Evolutionary conservation across 2,329 filamentous ascomycete species (phyloP), one percentile per base, ranked within the genome.

Genomic region (Pyrenophora seminiperda): DNA sequence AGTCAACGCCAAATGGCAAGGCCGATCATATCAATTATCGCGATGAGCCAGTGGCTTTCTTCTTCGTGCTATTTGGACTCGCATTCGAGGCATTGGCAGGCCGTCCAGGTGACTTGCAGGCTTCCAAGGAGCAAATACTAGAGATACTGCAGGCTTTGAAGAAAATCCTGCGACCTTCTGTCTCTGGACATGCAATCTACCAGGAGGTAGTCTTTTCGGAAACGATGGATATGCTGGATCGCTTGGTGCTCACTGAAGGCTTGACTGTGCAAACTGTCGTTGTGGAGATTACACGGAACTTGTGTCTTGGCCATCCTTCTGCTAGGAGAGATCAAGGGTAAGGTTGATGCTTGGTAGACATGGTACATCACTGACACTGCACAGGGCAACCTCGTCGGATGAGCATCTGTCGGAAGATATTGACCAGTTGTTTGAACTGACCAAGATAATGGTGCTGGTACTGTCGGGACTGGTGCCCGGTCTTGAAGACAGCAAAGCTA

Each of bases 21-120:
- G 82, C 81, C 40, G 90, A 93, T 59, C 65, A 68, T 24, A 97
- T 99, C 76, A 97, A 97, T 73, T 99, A 99, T 71, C 89, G 94
- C 39, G 93, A 97, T 67, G 94, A 99, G 70, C 94, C 94, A 0
- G 91, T 97, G 1, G 94, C 94, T 0, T 99, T 99, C 80, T 99
- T 99, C 78, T 99, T 99, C 66, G 93, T 99, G 11, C 82, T 99
- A 0, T 99, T 97, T 63, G 94, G 94, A 9, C 87, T 99, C 49
- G 91, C 93, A 0, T 97, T 99, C 62, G 95, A 99, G 74, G 93
- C 95, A 14, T 82, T 99, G 17, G 93, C 93, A 6, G 91, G 90
- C 5, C 86, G 91, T 38, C 87, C 89, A 4, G 82, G 84, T 27
- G 86, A 89, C 60, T 79, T 86, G 9, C 80, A 91, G 22, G 86